These are phyloP conservation scores for Neofusicoccum kwambonambiense DNA, from an alignment of 2,329 filamentous ascomycete genomes.

Conservation along the genomic window DNA sequence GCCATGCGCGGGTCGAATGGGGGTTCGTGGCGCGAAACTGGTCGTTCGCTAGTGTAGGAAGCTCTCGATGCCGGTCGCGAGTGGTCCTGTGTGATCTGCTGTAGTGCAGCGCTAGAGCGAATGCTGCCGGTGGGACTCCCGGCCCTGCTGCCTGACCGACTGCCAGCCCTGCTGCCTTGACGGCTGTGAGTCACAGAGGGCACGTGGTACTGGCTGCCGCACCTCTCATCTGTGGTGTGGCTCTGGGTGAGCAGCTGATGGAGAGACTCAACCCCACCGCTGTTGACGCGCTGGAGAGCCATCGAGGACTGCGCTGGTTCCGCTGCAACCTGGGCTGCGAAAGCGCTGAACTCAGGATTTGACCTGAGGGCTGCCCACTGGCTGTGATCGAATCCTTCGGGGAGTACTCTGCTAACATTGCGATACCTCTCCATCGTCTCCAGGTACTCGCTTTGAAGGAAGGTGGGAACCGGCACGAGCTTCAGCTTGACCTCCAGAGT, in stretches of 20 bases:
- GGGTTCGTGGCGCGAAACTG: not conserved
- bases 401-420: constrained; percentile 57
- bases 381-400: constrained; percentile 64
- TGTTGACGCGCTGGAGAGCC: constrained; percentile 24
- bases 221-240: constrained; percentile 26
- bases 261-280: constrained; percentile 35
- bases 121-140: constrained; percentile 46
- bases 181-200: constrained; percentile 27
- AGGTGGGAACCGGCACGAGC: constrained; percentile 72
- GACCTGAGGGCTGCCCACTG: constrained; percentile 76
- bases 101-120: constrained; percentile 35
- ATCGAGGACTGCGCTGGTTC: constrained; percentile 17
- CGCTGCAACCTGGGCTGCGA: constrained; percentile 23
- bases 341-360: constrained; percentile 51
- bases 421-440: constrained; percentile 62
- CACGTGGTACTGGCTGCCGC: constrained; percentile 28
- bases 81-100: constrained; percentile 30
- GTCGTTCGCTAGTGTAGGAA: constrained; percentile 35
- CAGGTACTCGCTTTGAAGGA: constrained; percentile 59
- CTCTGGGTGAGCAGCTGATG: constrained; percentile 38
- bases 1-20: constrained; percentile 16
- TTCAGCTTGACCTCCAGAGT: constrained; percentile 92
- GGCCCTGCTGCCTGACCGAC: constrained; percentile 33
- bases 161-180: constrained; percentile 41
- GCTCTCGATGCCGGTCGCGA: constrained; percentile 40